These are phyloP conservation scores for Fomitopsis betulina DNA, from an alignment of 1,284 basidiomycete genomes.

Conservation along the genomic window DNA sequence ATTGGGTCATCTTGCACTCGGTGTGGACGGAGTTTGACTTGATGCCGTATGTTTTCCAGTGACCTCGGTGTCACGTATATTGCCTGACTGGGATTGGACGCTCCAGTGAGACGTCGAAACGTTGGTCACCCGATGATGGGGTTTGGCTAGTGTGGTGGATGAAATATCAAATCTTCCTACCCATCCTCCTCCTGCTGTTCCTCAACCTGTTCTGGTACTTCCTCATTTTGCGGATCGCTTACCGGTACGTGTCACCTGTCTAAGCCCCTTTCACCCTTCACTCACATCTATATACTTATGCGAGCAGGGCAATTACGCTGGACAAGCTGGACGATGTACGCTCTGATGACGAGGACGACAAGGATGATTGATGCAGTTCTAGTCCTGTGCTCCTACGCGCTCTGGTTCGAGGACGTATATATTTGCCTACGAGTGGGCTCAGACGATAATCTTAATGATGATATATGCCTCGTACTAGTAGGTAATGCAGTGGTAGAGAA, in stretches of 20 bases:
- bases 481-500: too few species aligned
- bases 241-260: constrained; percentile 35
- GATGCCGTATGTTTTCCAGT: constrained; percentile 60
- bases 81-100: background rate
- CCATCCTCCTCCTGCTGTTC: constrained; percentile 71
- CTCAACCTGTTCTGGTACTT: constrained; percentile 93
- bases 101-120: constrained; percentile 48
- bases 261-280: background rate
- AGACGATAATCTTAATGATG: too few species aligned
- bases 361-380: constrained; percentile 25
- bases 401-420: too few species aligned
- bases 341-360: constrained; percentile 49
- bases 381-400: background rate
- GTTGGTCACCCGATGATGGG: constrained; percentile 62
- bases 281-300: background rate
- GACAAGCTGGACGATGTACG: constrained; percentile 39
- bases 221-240: constrained; percentile 70
- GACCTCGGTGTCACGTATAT: background rate
- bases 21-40: constrained; percentile 81
- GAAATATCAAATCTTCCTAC: constrained; percentile 76
- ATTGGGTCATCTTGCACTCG: constrained; percentile 83
- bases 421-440: too few species aligned
- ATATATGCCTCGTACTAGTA: too few species aligned
- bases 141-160: constrained; percentile 78
- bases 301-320: background rate